Evolutionary conservation across 148 eudicot species (phyloP), one percentile per base, ranked within the genome.

Genomic region (Suaeda aralocaspica): DNA sequence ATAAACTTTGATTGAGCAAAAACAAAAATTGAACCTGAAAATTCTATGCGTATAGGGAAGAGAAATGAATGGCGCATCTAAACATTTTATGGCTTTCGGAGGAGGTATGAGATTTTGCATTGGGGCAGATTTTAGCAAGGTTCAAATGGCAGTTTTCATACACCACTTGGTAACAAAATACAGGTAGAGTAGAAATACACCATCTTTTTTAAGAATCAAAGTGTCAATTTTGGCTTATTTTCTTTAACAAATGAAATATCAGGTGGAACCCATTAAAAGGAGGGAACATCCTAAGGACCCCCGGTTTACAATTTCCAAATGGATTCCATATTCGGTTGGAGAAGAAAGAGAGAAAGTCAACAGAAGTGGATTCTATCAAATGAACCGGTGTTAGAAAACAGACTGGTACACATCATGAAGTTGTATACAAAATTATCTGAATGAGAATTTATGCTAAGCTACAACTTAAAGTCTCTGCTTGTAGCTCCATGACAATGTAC

Each of bases 61-160:
- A 65, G 90, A 85, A 68, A 62, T 75, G 42, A 79, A 83, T 58
- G 86, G 88, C 22, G 96, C 86, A 55, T 73, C 96, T 22, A 85
- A 75, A 77, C 72, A 87, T 70, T 92, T 89, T 86, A 89, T 92
- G 97, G 97, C 96, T 9, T 92, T 92, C 59, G 96, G 92, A 9
- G 91, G 96, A 36, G 97, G 97, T 0, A 85, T 87, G 92, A 89
- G 96, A 77, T 85, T 87, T 58, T 92, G 97, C 61, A 85, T 85
- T 13, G 97, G 97, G 57, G 68, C 97, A 76, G 96, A 92, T 53
- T 92, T 92, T 71, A 64, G 88, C 42, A 89, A 87, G 72, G 80
- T 92, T 66, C 92, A 89, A 68, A 87, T 92, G 88, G 96, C 92
- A 13, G 79, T 86, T 31, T 87, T 85, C 62, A 83, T 92, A 55